A percentile compares a stretch with the other conserved stretches of the same genome.
phyloP scores from a whole-genome alignment of 225 moss, liverwort and hornwort species.

The Climacium dendroides region DNA sequence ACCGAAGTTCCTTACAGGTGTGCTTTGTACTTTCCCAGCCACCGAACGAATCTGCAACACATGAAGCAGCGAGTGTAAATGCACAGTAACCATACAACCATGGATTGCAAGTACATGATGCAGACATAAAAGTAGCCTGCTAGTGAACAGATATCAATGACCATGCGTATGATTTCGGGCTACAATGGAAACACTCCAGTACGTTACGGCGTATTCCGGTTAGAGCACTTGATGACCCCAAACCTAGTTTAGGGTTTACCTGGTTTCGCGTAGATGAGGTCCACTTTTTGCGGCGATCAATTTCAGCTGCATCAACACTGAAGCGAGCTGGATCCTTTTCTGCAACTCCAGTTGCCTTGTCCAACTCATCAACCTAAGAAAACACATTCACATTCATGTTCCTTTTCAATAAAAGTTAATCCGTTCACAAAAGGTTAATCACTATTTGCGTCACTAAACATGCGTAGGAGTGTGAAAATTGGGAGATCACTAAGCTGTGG shows the following conservation, averaged over 20 bases:
- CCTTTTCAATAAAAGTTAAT: background rate
- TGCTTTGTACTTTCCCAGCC: constrained; percentile 13
- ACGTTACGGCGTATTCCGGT: background rate
- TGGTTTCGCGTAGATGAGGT: constrained; percentile 42
- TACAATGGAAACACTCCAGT: background rate
- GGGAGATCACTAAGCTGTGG: background rate
- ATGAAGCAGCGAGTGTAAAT: background rate
- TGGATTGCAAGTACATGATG: background rate
- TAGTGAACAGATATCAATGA: background rate
- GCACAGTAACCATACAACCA: background rate
- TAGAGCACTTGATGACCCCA: background rate
- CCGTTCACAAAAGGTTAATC: background rate
- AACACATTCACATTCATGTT: background rate
- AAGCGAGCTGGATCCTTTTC: constrained; percentile 73
- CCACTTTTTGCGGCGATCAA: constrained; percentile 66
- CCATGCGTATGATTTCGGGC: background rate
- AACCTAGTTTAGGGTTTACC: constrained; percentile 30
- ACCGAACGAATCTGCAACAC: constrained; percentile 18
- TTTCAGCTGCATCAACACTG: constrained; percentile 46
- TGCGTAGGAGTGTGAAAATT: background rate
- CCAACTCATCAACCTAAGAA: constrained; percentile 73
- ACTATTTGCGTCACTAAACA: background rate
- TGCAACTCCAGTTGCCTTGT: constrained; percentile 75
- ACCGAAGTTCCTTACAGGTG: constrained; percentile 16
- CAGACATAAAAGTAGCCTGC: background rate